A percentile compares a stretch with the other conserved stretches of the same genome.
These are phyloP conservation scores for Rhodotorula diobovata DNA, from an alignment of 768 basidiomycete species.

Conservation along the genomic window DNA sequence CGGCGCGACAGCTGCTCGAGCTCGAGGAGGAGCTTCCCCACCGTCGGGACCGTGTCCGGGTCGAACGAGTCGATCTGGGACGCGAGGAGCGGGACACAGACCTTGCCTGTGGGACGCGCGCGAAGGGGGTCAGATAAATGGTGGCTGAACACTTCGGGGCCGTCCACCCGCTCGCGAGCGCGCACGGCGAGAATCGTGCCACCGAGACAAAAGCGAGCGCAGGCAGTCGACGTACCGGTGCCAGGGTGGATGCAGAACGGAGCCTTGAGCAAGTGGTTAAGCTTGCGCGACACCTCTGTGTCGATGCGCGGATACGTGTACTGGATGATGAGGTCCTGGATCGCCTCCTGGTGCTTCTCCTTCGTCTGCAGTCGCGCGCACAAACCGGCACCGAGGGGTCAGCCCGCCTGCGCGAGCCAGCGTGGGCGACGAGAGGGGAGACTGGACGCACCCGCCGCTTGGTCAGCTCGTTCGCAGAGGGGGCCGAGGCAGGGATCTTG, in stretches of 20 bases:
- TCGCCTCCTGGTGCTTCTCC: conserved; percentile 47
- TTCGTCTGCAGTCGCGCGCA: neutral
- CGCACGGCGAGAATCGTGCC: neutral
- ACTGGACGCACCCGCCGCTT: neutral
- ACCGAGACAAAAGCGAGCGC: neutral
- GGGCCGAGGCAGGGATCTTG: neutral
- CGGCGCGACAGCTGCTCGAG: conserved; percentile 54
- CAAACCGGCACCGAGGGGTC: too few relatives aligned
- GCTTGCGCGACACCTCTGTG: conserved; percentile 92
- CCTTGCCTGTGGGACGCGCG: conserved; percentile 55
- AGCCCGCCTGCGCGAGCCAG: neutral
- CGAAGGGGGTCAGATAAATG: neutral
- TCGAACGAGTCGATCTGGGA: conserved; percentile 70
- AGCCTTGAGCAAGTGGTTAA: conserved; percentile 95
- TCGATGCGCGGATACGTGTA: conserved; percentile 96
- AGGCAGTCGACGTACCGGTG: conserved; percentile 53
- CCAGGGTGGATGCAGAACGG: conserved; percentile 97
- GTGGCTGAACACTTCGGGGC: neutral
- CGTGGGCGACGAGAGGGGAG: neutral
- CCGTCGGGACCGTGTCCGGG: conserved; percentile 79
- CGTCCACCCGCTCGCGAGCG: too few relatives aligned
- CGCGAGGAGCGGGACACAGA: conserved; percentile 90
- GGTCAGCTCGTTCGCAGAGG: neutral
- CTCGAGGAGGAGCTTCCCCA: conserved; percentile 73
- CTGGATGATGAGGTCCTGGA: conserved; percentile 84